phyloP scores from a whole-genome alignment of 176 grass and related monocot genomes.

The Zea luxurians region DNA sequence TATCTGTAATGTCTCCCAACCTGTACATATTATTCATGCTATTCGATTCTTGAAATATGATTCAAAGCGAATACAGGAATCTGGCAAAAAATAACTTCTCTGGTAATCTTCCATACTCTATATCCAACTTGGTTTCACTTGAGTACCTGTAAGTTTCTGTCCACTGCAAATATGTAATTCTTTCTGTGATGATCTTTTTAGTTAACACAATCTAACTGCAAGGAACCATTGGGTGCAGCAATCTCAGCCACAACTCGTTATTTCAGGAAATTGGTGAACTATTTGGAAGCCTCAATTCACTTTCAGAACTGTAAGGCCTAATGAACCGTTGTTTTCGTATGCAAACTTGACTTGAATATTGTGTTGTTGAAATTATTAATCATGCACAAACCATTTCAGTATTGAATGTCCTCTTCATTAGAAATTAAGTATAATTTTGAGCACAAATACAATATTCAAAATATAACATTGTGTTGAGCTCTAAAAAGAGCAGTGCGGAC shows the following conservation, averaged over 20 bases:
- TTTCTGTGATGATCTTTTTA: not conserved
- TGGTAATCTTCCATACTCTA: no score
- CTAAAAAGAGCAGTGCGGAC: no score
- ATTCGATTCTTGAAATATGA: no score
- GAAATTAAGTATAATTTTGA: not conserved
- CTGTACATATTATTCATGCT: no score
- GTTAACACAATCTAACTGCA: conserved; percentile 27
- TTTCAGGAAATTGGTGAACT: conserved; percentile 78
- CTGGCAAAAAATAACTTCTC: no score
- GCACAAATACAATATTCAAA: not conserved
- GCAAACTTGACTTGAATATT: not conserved
- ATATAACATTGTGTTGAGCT: no score
- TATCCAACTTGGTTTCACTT: no score
- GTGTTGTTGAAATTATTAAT: not conserved
- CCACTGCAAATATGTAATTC: not conserved
- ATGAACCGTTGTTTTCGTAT: not conserved
- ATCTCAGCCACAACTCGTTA: conserved; percentile 85
- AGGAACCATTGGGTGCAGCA: conserved; percentile 56
- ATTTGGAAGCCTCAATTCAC: conserved; percentile 48
- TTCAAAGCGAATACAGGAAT: not conserved
- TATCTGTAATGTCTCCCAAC: no score
- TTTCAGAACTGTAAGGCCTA: conserved; percentile 54
- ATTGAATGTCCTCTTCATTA: not conserved
- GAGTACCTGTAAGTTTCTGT: no score
- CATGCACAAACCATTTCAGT: not conserved